phyloP scores from a whole-genome alignment of 805 yeast genomes.

The Kodamaea laetipori region DNA sequence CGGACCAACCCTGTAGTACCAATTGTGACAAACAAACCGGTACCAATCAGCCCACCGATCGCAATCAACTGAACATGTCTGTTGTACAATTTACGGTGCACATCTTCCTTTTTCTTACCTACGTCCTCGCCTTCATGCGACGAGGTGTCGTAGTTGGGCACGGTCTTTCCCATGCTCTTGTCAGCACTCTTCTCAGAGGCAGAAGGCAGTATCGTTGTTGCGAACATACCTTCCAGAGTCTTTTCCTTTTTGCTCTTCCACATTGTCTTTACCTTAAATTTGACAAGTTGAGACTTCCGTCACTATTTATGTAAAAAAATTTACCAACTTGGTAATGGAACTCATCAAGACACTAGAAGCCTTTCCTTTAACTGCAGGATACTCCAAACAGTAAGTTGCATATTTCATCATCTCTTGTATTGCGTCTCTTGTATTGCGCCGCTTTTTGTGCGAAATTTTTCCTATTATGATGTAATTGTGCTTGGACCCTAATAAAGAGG shows the following conservation, averaged over 20 bases:
- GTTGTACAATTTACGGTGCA: slow-evolving; percentile 18
- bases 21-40: slow-evolving; percentile 29
- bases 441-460: neutral
- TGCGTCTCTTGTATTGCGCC: neutral
- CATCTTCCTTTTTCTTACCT: slow-evolving; percentile 9
- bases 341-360: neutral
- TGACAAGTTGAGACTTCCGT: neutral
- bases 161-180: neutral
- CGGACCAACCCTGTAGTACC: slow-evolving; percentile 24
- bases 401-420: neutral
- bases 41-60: slow-evolving; percentile 25
- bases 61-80: slow-evolving; percentile 23
- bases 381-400: neutral
- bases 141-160: slow-evolving; percentile 9
- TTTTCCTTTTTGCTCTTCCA: neutral
- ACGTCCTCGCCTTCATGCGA: slow-evolving; percentile 1
- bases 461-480: neutral
- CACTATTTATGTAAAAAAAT: neutral
- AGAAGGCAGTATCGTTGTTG: slow-evolving; percentile 2
- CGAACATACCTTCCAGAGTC: neutral
- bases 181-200: slow-evolving; percentile 2
- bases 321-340: neutral
- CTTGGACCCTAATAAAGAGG: neutral
- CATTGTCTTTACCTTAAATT: neutral
- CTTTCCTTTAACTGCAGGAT: neutral